Conservation (phyloP, 768 basidiomycete genomes). For the Lactarius evosmus region DNA sequence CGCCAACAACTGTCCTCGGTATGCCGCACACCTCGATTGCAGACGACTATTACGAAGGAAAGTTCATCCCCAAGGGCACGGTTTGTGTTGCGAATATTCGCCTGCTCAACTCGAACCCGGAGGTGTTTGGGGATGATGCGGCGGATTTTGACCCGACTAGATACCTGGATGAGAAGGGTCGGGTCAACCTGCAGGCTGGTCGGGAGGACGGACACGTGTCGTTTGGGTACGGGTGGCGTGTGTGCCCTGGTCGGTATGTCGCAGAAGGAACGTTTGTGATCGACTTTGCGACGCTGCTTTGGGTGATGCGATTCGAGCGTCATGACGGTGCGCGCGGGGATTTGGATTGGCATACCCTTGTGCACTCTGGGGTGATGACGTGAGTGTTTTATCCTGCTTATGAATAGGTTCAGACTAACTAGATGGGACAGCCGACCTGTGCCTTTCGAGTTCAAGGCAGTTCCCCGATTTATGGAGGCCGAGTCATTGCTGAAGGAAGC, state of each 20-base stretch:
- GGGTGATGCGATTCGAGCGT: neutral
- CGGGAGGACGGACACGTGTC: conserved; percentile 32
- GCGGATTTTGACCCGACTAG: neutral
- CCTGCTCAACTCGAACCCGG: neutral
- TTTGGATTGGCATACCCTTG: neutral
- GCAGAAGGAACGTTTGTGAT: neutral
- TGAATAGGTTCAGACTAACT: neutral
- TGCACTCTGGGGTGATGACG: neutral
- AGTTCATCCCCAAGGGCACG: neutral
- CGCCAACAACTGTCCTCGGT: conserved; percentile 30
- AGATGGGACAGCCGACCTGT: conserved; percentile 8
- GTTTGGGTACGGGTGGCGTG: neutral
- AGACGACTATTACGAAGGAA: neutral
- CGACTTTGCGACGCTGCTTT: neutral
- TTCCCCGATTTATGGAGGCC: conserved; percentile 21
- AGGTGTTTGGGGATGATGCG: neutral
- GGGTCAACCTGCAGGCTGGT: conserved; percentile 8
- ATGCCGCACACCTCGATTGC: neutral
- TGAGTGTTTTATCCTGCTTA: neutral
- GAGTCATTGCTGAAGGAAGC: neutral
- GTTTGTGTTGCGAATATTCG: neutral
- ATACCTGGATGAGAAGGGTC: conserved; percentile 6
- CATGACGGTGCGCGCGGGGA: neutral
- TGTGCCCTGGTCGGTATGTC: neutral
- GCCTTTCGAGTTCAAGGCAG: conserved; percentile 21